Evolutionary conservation across 2,329 filamentous ascomycete genomes (phyloP), one percentile per base, ranked within the genome.

Genomic region (Colletotrichum sp.): DNA sequence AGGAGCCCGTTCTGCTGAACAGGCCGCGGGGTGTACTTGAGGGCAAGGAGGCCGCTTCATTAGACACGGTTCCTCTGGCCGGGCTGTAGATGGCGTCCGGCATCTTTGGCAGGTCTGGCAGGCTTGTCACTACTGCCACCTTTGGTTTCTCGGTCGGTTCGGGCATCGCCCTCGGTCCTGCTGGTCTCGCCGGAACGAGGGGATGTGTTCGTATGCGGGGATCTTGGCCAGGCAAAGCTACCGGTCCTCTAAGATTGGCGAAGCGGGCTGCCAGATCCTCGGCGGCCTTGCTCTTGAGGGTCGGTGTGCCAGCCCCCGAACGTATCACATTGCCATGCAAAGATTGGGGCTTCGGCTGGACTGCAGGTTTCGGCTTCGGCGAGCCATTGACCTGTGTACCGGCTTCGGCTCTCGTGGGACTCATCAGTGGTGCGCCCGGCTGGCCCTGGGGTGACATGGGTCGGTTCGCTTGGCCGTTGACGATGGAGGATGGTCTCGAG

Each of bases 1-100:
- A 70, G 26, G 75, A 75, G 52, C 68, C 71, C 24, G 89, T 91
- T 59, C 92, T 88, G 70, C 89, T 91, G 67, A 92, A 93, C 80
- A 93, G 89, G 77, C 91, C 92, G 18, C 93, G 88, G 2, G 93
- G 90, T 5, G 91, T 92, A 79, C 90, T 93, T 28, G 93, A 88
- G 2, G 93, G 94, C 4, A 93, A 89, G 55, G 92, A 89, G 10
- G 94, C 90, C 28, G 91, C 89, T 76, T 93, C 92, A 28, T 90
- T 91, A 5, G 93, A 92, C 6, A 93, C 88, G 72, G 92, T 94
- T 32, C 94, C 95, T 39, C 94, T 89, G 2, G 93, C 93, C n/a
- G 94, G 94, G 79, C 92, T 95, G 81, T 96, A 96, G 6, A 95
- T 94, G 9, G 94, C 93, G 80, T 93, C 93, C 2, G 94, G 94